phyloP scores from a whole-genome alignment of 495 filamentous ascomycete species.

The Penicillium paxilli region DNA sequence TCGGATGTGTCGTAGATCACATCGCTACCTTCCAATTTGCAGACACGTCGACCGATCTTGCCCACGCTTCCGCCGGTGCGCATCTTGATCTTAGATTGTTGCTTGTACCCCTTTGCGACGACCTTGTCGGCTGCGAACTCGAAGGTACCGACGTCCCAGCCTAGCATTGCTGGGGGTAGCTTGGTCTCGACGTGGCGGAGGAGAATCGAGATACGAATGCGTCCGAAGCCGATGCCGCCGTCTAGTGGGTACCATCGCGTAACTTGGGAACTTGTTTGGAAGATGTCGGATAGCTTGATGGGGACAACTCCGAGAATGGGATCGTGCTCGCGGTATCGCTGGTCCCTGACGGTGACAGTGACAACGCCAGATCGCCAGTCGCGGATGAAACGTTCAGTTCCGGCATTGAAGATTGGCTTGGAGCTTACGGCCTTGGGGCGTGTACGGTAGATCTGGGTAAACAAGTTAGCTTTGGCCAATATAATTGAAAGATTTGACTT shows the following conservation, averaged over 20 bases:
- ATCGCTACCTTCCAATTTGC: conserved; percentile 58
- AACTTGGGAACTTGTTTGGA: conserved; percentile 82
- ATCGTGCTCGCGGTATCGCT: conserved; percentile 86
- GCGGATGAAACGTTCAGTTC: conserved; percentile 90
- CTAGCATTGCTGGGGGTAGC: conserved; percentile 76
- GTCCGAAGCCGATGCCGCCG: conserved; percentile 76
- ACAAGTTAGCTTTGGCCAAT: background rate
- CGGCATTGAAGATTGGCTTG: conserved; percentile 95
- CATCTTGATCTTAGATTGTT: conserved; percentile 66
- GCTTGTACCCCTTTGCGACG: conserved; percentile 56
- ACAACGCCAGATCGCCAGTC: conserved; percentile 89
- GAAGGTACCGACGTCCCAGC: conserved; percentile 93
- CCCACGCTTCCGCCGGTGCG: conserved; percentile 84
- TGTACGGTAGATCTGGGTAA: conserved; percentile 73
- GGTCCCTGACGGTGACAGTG: conserved; percentile 84
- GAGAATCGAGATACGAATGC: conserved; percentile 84
- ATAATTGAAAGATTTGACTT: background rate
- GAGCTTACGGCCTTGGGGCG: conserved; percentile 87
- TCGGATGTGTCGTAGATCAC: conserved; percentile 68
- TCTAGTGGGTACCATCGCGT: conserved; percentile 69
- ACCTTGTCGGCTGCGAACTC: conserved; percentile 74
- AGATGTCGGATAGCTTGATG: conserved; percentile 79
- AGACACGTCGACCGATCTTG: conserved; percentile 58
- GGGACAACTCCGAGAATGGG: conserved; percentile 91
- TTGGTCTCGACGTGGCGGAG: conserved; percentile 84